Evolutionary conservation across 352 stramenopile species (phyloP), one percentile per base, ranked within the genome.

Genomic region (Peronospora belbahrii): DNA sequence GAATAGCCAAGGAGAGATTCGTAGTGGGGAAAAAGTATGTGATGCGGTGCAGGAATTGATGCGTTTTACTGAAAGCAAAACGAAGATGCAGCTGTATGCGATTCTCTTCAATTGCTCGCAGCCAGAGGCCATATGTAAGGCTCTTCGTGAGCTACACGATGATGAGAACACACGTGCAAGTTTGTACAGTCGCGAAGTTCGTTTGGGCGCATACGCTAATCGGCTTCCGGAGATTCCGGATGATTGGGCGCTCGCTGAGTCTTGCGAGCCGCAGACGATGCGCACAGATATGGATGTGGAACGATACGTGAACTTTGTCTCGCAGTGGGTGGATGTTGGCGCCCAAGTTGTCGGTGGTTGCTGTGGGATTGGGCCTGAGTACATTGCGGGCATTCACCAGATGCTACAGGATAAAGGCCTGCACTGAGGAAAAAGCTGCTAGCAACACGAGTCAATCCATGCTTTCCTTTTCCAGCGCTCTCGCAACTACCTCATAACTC

Each of bases 51-150:
- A 69, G 1, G 51, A 68, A 3, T 33, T 78, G 23, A 35, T 83
- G 8, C 33, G 47, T n/a, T 74, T 70, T 31, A 58, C 50, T 20
- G 51, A 31, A 1, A 51, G 30, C 47, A 48, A 30, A 27, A 25
- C 47, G 1, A 38, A 43, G 8, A 47, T 40, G 4, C 22, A 60
- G 24, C 51, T 95, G 2, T 50, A 78, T 31, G 85, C 53, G 11
- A 65, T 97, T 49, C 56, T 96, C 2, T 96, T 97, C 53, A 97
- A 96, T 60, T 97, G 86, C 38, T 83, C 65, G 27, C 72, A 89
- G 42, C 86, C 86, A 1, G 86, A 96, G 56, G 61, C 79, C 6
- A 87, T 96, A 27, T 86, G 71, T 13, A 76, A 69, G 51, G 85
- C 82, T 13, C 57, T 96, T 2, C n/a, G 46, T 38, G 53, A 71